A percentile compares a stretch with the other conserved stretches of the same genome.
These are phyloP conservation scores for Fraxinus nigra DNA, from an alignment of 305 asterid genomes.

Conservation along the genomic window DNA sequence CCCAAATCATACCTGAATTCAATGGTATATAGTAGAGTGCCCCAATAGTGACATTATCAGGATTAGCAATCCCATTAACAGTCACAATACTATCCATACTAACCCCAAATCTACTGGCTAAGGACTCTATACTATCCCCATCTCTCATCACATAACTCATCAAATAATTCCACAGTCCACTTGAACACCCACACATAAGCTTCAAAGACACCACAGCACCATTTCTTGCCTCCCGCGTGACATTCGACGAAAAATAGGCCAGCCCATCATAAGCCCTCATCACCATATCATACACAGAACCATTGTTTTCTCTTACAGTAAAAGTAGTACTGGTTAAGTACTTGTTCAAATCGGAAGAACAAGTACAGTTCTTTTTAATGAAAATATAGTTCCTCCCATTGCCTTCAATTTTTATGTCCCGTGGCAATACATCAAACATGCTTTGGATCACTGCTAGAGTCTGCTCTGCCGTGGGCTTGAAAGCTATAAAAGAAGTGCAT, in stretches of 20 bases:
- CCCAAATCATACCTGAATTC: slow-evolving; percentile 63
- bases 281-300: slow-evolving; percentile 71
- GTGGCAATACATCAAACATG: slow-evolving; percentile 88
- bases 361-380: slow-evolving; percentile 87
- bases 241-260: slow-evolving; percentile 68
- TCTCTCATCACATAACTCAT: slow-evolving; percentile 89
- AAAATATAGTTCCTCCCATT: slow-evolving; percentile 70
- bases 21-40: slow-evolving; percentile 72
- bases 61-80: slow-evolving; percentile 68
- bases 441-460: slow-evolving; percentile 62
- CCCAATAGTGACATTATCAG: slow-evolving; percentile 84
- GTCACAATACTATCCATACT: slow-evolving; percentile 89
- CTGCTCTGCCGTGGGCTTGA: slow-evolving; percentile 64
- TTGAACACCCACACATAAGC: slow-evolving; percentile 89
- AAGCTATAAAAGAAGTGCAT: slow-evolving; percentile 85
- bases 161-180: slow-evolving; percentile 88
- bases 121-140: slow-evolving; percentile 75
- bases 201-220: slow-evolving; percentile 82
- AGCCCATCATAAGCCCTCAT: slow-evolving; percentile 66
- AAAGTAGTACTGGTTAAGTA: slow-evolving; percentile 80
- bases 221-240: slow-evolving; percentile 62
- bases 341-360: slow-evolving; percentile 43
- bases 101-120: slow-evolving; percentile 95
- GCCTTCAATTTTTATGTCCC: slow-evolving; percentile 73
- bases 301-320: slow-evolving; percentile 62